Percentiles rank a stretch among this genome's conserved stretches.
These are phyloP conservation scores for Triadica sebifera DNA, from an alignment of 345 rosid species.

Conservation along the genomic window DNA sequence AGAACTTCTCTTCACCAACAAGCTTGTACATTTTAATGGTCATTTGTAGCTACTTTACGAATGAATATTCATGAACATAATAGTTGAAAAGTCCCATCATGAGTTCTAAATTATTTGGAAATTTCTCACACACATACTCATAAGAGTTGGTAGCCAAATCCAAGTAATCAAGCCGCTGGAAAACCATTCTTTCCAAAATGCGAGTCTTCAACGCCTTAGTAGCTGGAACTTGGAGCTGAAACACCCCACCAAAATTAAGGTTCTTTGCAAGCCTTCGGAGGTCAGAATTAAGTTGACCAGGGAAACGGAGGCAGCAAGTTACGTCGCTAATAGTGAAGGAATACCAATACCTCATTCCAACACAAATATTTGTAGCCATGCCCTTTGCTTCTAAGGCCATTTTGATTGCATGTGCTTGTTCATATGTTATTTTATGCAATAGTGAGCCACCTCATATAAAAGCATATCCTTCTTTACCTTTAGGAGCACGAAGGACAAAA, in stretches of 20 bases:
- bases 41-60: conserved; percentile 93
- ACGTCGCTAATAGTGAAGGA: conserved; percentile 84
- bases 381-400: no score
- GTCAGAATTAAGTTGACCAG: no score
- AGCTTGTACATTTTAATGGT: conserved; percentile 96
- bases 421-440: no score
- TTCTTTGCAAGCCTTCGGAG: no score
- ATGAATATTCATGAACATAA: conserved; percentile 87
- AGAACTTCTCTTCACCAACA: conserved; percentile 85
- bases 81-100: conserved; percentile 99
- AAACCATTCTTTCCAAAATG: conserved; percentile 81
- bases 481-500: conserved; percentile 77
- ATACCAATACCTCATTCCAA: conserved; percentile 88
- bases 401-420: conserved; percentile 69
- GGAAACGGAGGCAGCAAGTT: no score
- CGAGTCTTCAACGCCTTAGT: conserved; percentile 82
- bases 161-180: conserved; percentile 91
- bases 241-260: no score
- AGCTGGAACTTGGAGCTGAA: no score
- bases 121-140: conserved; percentile 81
- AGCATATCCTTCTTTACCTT: conserved; percentile 86
- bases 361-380: conserved; percentile 62
- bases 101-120: no score
- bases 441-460: no score
- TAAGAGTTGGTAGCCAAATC: conserved; percentile 93